Evolutionary conservation across 768 basidiomycete species (phyloP).

Genomic region (Rhizopogon roseolus): DNA sequence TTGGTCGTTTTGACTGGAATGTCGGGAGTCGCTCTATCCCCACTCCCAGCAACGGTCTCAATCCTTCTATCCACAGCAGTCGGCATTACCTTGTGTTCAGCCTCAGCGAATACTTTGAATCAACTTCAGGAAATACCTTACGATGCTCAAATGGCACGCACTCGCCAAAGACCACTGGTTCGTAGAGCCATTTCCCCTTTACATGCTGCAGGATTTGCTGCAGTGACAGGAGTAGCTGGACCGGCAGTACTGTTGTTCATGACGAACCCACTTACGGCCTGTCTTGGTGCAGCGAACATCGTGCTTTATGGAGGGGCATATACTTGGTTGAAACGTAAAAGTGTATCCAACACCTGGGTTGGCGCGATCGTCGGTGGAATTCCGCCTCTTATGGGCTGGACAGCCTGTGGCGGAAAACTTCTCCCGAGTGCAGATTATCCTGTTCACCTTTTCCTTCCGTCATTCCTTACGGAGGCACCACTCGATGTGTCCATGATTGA

Average conservation of each 20-base stretch:
- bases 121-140: constrained; percentile 93
- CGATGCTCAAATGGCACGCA: constrained; percentile 95
- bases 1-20: constrained; percentile 87
- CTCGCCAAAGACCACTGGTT: constrained; percentile 82
- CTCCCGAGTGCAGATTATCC: constrained; percentile 62
- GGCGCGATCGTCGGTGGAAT: constrained; percentile 89
- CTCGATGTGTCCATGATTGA: constrained; percentile 53
- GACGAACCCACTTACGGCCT: constrained; percentile 83
- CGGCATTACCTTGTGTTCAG: constrained; percentile 87
- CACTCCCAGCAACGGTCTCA: constrained; percentile 78
- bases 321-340: constrained; percentile 87
- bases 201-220: constrained; percentile 80
- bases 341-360: constrained; percentile 87
- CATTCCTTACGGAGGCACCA: constrained; percentile 42
- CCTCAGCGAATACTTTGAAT: constrained; percentile 92
- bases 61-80: constrained; percentile 81
- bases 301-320: constrained; percentile 87
- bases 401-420: constrained; percentile 82
- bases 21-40: constrained; percentile 90
- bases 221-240: constrained; percentile 72
- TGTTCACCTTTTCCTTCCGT: constrained; percentile 54
- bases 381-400: constrained; percentile 98
- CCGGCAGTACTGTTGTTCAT: constrained; percentile 73
- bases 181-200: constrained; percentile 77
- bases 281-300: constrained; percentile 81